These are phyloP conservation scores for Talaromyces sp. DNA, from an alignment of 2,329 filamentous ascomycete species.

Conservation along the genomic window DNA sequence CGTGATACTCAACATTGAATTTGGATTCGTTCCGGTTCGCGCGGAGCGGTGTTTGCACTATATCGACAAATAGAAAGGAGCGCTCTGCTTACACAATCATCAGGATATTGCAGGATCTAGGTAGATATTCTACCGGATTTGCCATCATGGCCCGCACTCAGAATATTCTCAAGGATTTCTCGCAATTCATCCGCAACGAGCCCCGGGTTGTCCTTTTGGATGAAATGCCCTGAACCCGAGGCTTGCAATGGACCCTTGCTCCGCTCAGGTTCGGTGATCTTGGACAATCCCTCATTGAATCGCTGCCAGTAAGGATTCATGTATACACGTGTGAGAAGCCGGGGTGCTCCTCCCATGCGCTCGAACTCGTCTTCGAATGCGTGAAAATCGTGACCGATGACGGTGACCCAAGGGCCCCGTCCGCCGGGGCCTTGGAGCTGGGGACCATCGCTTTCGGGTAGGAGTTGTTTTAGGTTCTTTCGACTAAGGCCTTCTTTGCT, in stretches of 20 bases:
- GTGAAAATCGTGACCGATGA: slow-evolving; percentile 59
- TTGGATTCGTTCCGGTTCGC: too few relatives aligned
- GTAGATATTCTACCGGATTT: too few relatives aligned
- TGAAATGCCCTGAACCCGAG: slow-evolving; percentile 56
- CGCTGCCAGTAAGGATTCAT: slow-evolving; percentile 56
- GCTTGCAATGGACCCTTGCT: slow-evolving; percentile 53
- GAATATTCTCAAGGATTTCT: not conserved
- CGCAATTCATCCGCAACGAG: slow-evolving; percentile 41
- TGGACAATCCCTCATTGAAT: slow-evolving; percentile 57
- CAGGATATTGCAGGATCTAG: too few relatives aligned
- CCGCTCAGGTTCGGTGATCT: slow-evolving; percentile 45
- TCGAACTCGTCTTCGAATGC: slow-evolving; percentile 54
- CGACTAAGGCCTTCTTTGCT: slow-evolving; percentile 56
- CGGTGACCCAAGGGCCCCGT: slow-evolving; percentile 47
- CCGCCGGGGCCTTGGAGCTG: slow-evolving; percentile 41
- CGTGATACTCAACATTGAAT: too few relatives aligned
- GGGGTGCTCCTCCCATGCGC: slow-evolving; percentile 36
- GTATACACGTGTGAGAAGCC: slow-evolving; percentile 52
- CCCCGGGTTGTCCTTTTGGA: slow-evolving; percentile 57
- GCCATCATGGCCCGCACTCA: too few relatives aligned
- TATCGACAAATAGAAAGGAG: too few relatives aligned
- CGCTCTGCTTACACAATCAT: too few relatives aligned
- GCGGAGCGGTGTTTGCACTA: too few relatives aligned
- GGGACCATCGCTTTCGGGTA: slow-evolving; percentile 51
- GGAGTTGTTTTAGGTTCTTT: slow-evolving; percentile 45